A percentile compares a stretch with the other conserved stretches of the same genome.
Conservation (phyloP, 1,284 basidiomycete species). For the Ustilago shanxiensis region DNA sequence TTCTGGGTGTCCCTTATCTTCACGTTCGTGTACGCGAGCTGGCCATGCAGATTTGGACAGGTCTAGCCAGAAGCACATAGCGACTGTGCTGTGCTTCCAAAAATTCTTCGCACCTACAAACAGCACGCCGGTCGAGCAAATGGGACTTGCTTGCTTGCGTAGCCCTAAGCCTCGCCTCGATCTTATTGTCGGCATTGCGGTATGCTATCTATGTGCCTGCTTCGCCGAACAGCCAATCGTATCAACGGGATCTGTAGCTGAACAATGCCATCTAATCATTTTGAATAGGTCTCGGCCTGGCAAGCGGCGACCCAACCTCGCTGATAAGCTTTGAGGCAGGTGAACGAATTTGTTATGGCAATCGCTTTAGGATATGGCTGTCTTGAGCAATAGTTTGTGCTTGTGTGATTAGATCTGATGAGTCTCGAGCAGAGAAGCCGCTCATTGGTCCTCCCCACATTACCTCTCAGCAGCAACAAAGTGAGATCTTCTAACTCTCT, state of each 20-base stretch:
- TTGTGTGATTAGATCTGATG: background rate
- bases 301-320: background rate
- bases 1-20: conserved; percentile 21
- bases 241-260: background rate
- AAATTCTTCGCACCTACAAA: too few species aligned
- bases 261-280: conserved; percentile 2
- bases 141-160: background rate
- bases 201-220: background rate
- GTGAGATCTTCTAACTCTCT: too few species aligned
- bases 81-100: too few species aligned
- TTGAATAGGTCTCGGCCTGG: background rate
- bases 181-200: background rate
- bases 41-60: conserved; percentile 23
- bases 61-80: background rate
- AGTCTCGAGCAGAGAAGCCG: background rate
- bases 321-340: background rate
- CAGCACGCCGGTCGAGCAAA: background rate
- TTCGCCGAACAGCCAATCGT: background rate
- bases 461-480: background rate
- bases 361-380: too few species aligned
- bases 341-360: background rate
- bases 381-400: background rate
- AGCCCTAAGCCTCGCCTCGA: background rate
- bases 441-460: background rate
- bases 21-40: background rate